Evolutionary conservation across 1,139 yeast species (phyloP).

Genomic region (Saccharomyces hybrid): DNA sequence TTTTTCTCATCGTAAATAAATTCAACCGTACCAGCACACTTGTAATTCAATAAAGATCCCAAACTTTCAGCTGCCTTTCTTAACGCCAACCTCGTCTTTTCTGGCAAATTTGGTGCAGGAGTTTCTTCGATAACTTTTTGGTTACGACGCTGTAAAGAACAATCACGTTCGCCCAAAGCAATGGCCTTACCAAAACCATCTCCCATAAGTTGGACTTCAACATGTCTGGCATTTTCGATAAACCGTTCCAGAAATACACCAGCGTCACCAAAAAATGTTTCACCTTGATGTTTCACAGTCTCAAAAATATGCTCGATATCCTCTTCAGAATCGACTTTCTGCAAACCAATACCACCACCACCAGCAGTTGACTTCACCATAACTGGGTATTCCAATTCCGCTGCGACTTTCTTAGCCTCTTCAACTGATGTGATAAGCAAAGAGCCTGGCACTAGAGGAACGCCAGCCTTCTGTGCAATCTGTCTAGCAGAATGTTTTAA

Average conservation of each 20-base stretch:
- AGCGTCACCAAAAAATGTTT: slow-evolving; percentile 85
- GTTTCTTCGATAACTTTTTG: slow-evolving; percentile 96
- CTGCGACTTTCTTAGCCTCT: slow-evolving; percentile 76
- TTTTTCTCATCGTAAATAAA: slow-evolving; percentile 79
- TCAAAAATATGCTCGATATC: slow-evolving; percentile 80
- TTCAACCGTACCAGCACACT: slow-evolving; percentile 97
- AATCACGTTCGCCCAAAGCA: slow-evolving; percentile 94
- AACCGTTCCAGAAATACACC: slow-evolving; percentile 93
- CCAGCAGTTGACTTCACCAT: slow-evolving; percentile 98
- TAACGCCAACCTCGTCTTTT: slow-evolving; percentile 63
- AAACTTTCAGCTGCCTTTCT: slow-evolving; percentile 79
- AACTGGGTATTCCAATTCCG: slow-evolving; percentile 73
- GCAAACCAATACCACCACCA: slow-evolving; percentile 98
- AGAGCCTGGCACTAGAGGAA: slow-evolving; percentile 94
- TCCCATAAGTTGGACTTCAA: slow-evolving; percentile 93
- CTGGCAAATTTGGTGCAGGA: slow-evolving; percentile 92
- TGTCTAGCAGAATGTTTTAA: slow-evolving; percentile 94
- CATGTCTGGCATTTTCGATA: slow-evolving; percentile 91
- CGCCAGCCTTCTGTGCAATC: slow-evolving; percentile 80
- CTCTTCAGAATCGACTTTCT: slow-evolving; percentile 73
- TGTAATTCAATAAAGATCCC: slow-evolving; percentile 74
- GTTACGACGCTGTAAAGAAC: slow-evolving; percentile 93
- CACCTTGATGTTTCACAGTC: slow-evolving; percentile 90
- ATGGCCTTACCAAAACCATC: slow-evolving; percentile 89
- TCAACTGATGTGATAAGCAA: slow-evolving; percentile 61